Percentiles rank a stretch among this genome's conserved stretches.
Evolutionary conservation across 2,329 filamentous ascomycete genomes (phyloP).

Genomic region (Aspergillus luchuensis): DNA sequence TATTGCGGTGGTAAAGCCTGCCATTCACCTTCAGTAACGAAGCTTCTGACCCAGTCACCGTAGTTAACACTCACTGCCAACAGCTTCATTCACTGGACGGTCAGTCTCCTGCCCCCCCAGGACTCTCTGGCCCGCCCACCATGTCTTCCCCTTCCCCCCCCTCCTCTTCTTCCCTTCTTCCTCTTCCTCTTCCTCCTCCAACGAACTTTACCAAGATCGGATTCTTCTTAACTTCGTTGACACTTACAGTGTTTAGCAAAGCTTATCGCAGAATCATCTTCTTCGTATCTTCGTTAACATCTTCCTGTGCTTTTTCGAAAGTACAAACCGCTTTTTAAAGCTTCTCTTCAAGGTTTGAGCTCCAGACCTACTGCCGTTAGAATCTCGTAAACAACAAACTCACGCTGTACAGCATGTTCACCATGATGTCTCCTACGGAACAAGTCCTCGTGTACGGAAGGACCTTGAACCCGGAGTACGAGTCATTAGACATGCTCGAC

Average conservation of each 20-base stretch:
- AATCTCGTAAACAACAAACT: no score
- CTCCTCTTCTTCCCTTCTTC: background rate
- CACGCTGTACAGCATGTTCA: background rate
- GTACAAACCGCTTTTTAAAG: no score
- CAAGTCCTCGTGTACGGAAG: slow-evolving; percentile 21
- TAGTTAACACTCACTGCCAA: background rate
- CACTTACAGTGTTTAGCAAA: background rate
- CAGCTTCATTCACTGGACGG: background rate
- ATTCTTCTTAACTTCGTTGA: background rate
- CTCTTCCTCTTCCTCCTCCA: background rate
- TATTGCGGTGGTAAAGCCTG: no score
- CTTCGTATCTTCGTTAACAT: background rate
- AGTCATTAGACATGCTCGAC: slow-evolving; percentile 12
- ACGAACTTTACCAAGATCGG: background rate
- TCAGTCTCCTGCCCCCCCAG: background rate
- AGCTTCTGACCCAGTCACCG: background rate
- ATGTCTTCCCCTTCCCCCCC: background rate
- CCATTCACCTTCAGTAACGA: no score
- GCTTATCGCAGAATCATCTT: background rate
- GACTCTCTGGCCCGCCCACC: background rate
- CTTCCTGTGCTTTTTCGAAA: background rate
- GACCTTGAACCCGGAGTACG: slow-evolving; percentile 5
- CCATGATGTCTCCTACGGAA: slow-evolving; percentile 20
- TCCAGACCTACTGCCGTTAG: no score
- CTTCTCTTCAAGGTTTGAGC: no score